These are phyloP conservation scores for Kodamaea kakaduensis DNA, from an alignment of 805 yeast species.

Conservation along the genomic window DNA sequence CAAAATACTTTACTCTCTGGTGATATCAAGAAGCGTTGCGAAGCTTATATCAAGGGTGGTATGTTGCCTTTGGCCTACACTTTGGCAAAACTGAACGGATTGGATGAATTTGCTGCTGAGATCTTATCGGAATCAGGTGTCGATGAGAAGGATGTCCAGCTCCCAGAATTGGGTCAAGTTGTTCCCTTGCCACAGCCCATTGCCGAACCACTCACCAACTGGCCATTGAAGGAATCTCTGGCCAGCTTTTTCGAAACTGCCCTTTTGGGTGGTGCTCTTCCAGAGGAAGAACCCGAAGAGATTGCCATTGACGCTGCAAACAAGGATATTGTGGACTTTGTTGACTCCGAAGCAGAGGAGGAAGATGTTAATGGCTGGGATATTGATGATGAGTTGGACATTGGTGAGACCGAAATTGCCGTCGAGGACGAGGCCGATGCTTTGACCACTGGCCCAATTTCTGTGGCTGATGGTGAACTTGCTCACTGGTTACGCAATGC, in stretches of 20 bases:
- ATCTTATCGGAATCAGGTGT: constrained; percentile 70
- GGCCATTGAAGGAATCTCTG: constrained; percentile 79
- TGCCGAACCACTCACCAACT: constrained; percentile 47
- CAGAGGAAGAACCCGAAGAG: constrained; percentile 39
- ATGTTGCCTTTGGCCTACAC: constrained; percentile 88
- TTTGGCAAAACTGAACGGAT: constrained; percentile 82
- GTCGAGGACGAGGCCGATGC: constrained; percentile 15
- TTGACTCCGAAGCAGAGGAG: constrained; percentile 28
- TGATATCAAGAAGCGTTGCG: constrained; percentile 70
- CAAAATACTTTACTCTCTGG: constrained; percentile 79
- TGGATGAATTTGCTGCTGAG: constrained; percentile 67
- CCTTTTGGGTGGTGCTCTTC: constrained; percentile 59
- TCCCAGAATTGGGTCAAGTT: constrained; percentile 51
- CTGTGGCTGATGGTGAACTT: constrained; percentile 50
- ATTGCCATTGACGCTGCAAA: constrained; percentile 12
- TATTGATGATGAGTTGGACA: constrained; percentile 71
- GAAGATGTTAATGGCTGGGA: constrained; percentile 63
- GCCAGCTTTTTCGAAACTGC: constrained; percentile 85
- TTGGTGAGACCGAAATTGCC: constrained; percentile 44
- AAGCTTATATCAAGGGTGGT: constrained; percentile 72
- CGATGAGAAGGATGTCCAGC: constrained; percentile 54
- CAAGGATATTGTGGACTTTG: constrained; percentile 14
- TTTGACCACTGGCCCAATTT: constrained; percentile 3
- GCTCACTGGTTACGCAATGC: constrained; percentile 85
- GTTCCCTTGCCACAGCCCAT: constrained; percentile 47